Percentiles rank a stretch among this genome's conserved stretches.
Evolutionary conservation across 2,329 filamentous ascomycete genomes (phyloP).

Genomic region (Xylaria sp.): DNA sequence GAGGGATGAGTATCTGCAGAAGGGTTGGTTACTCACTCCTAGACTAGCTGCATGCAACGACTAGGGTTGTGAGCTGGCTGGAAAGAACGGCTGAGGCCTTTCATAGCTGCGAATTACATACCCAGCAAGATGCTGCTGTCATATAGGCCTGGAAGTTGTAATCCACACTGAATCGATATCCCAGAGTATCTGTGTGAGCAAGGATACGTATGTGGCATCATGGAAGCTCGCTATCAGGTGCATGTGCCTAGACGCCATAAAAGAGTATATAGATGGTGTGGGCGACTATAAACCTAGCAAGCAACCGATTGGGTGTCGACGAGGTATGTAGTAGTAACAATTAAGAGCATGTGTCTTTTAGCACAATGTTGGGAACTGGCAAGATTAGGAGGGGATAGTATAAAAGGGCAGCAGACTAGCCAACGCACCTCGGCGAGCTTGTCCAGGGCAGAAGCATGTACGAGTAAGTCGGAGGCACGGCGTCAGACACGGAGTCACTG

Average conservation of each 20-base stretch:
- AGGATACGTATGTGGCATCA: conserved; percentile 30
- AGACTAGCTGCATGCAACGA: conserved; percentile 31
- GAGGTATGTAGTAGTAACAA: conserved; percentile 5
- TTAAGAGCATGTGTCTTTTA: not conserved
- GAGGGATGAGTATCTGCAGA: conserved; percentile 2
- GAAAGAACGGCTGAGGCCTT: conserved; percentile 33
- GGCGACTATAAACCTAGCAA: conserved; percentile 12
- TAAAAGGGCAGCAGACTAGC: conserved; percentile 13
- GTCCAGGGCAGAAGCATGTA: conserved; percentile 9
- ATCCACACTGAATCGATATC: conserved; percentile 20
- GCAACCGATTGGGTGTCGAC: conserved; percentile 20
- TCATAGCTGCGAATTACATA: conserved; percentile 21
- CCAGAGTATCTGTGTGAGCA: conserved; percentile 17
- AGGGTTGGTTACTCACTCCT: conserved; percentile 7
- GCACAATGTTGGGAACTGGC: not conserved
- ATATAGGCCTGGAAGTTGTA: conserved; percentile 25
- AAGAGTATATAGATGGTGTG: conserved; percentile 13
- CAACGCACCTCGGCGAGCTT: conserved; percentile 17
- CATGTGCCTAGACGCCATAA: conserved; percentile 15
- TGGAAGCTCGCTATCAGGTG: conserved; percentile 1
- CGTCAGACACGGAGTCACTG: not conserved
- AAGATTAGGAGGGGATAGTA: not conserved
- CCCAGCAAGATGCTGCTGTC: conserved; percentile 30
- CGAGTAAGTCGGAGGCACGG: not conserved
- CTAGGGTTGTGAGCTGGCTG: conserved; percentile 26